Conservation (phyloP, 2,329 filamentous ascomycete species). For the Aureobasidium vineae region DNA sequence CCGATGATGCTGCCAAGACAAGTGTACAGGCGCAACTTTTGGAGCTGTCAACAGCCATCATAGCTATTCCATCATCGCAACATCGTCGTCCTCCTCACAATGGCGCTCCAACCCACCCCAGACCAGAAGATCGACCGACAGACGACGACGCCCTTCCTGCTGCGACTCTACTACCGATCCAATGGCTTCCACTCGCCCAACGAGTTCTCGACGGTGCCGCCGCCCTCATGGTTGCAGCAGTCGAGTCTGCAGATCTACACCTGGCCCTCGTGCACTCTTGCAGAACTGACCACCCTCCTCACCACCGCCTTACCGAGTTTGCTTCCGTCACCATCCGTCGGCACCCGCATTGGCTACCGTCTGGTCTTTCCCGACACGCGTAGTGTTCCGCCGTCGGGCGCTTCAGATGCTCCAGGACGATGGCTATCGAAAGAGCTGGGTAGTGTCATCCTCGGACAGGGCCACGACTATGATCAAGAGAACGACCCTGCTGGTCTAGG, state of each 20-base stretch:
- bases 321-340: conserved; percentile 70
- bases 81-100: conserved; percentile 25
- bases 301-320: conserved; percentile 65
- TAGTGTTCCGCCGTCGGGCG: conserved; percentile 42
- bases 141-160: conserved; percentile 73
- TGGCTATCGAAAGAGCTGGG: conserved; percentile 81
- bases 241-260: conserved; percentile 72
- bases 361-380: conserved; percentile 77
- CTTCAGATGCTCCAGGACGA: conserved; percentile 50
- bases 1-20: conserved; percentile 17
- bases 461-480: conserved; percentile 40
- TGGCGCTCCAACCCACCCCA: conserved; percentile 40
- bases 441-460: conserved; percentile 63
- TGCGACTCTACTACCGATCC: conserved; percentile 79
- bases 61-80: neutral
- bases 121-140: conserved; percentile 61
- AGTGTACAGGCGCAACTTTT: neutral
- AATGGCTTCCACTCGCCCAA: conserved; percentile 72
- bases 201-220: conserved; percentile 61
- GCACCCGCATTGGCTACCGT: conserved; percentile 83
- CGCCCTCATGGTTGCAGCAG: conserved; percentile 51
- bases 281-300: conserved; percentile 76
- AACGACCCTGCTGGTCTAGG: conserved; percentile 36
- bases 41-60: neutral
- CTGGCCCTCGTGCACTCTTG: conserved; percentile 76